Evolutionary conservation across 2,329 filamentous ascomycete genomes (phyloP).

Genomic region (Pseudogymnoascus sp.): DNA sequence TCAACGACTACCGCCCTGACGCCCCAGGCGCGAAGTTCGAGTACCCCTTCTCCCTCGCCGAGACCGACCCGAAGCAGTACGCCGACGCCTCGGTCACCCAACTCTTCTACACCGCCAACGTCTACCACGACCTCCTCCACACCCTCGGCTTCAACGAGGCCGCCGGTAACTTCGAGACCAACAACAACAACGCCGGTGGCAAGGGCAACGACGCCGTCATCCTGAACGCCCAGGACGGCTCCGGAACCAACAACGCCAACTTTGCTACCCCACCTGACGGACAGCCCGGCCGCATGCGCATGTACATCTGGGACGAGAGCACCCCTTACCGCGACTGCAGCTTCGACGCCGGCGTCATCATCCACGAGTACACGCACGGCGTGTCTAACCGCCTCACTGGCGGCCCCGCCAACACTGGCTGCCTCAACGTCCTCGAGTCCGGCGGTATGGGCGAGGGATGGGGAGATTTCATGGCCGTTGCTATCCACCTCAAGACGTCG

Average conservation of each 20-base stretch:
- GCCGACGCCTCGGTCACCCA: slow-evolving; percentile 48
- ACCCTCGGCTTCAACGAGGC: slow-evolving; percentile 48
- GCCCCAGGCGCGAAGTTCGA: slow-evolving; percentile 36
- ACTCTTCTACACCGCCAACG: slow-evolving; percentile 53
- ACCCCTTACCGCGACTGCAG: slow-evolving; percentile 43
- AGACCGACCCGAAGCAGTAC: slow-evolving; percentile 35
- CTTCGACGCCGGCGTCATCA: slow-evolving; percentile 53
- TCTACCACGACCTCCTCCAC: slow-evolving; percentile 52
- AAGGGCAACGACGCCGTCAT: slow-evolving; percentile 44
- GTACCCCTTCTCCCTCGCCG: slow-evolving; percentile 34
- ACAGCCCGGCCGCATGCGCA: slow-evolving; percentile 44
- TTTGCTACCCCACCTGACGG: slow-evolving; percentile 48
- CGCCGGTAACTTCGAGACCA: slow-evolving; percentile 52
- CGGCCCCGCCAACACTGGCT: slow-evolving; percentile 36
- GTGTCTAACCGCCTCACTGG: slow-evolving; percentile 37
- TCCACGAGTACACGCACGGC: slow-evolving; percentile 50
- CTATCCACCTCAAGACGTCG: slow-evolving; percentile 37
- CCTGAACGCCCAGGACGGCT: slow-evolving; percentile 49
- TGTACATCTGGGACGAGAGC: slow-evolving; percentile 47
- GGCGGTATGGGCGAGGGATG: slow-evolving; percentile 53
- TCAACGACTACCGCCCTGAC: slow-evolving; percentile 44
- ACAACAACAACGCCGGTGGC: slow-evolving; percentile 48
- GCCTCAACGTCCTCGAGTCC: slow-evolving; percentile 39
- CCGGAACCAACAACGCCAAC: slow-evolving; percentile 48
- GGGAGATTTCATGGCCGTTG: slow-evolving; percentile 47